A percentile compares a stretch with the other conserved stretches of the same genome.
These are phyloP conservation scores for Protomyces macrosporus DNA, from an alignment of 1,139 yeast species.

Conservation along the genomic window DNA sequence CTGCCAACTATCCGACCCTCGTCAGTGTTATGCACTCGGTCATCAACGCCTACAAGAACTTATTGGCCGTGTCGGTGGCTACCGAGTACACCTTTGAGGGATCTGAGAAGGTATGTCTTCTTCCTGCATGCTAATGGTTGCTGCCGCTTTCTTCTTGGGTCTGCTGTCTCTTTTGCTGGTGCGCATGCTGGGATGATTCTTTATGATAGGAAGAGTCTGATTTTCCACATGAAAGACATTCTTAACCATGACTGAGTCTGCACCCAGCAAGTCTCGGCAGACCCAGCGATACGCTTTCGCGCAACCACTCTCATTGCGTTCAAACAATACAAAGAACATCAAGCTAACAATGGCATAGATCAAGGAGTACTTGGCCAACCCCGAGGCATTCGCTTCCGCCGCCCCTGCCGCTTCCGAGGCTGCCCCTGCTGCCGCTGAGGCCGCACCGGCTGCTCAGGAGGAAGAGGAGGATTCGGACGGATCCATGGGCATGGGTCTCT, in stretches of 20 bases:
- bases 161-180: neutral
- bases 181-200: neutral
- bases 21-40: slow-evolving; percentile 99
- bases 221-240: neutral
- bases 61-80: slow-evolving; percentile 94
- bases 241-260: neutral
- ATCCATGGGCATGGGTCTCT: slow-evolving; percentile 98
- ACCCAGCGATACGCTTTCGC: neutral
- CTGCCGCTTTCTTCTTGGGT: no score
- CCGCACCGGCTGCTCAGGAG: slow-evolving; percentile 44
- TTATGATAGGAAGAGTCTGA: slow-evolving; percentile 1
- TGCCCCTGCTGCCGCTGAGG: slow-evolving; percentile 56
- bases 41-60: slow-evolving; percentile 98
- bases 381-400: slow-evolving; percentile 97
- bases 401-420: slow-evolving; percentile 38
- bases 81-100: slow-evolving; percentile 99
- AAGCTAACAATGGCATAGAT: slow-evolving; percentile 39
- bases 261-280: neutral
- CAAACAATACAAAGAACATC: neutral
- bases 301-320: neutral
- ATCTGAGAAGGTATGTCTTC: slow-evolving; percentile 62
- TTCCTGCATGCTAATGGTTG: neutral
- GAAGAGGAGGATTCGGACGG: slow-evolving; percentile 61
- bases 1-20: slow-evolving; percentile 98
- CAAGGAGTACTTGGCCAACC: slow-evolving; percentile 99